These are phyloP conservation scores for Apodospora peruviana DNA, from an alignment of 495 filamentous ascomycete genomes.

Conservation along the genomic window DNA sequence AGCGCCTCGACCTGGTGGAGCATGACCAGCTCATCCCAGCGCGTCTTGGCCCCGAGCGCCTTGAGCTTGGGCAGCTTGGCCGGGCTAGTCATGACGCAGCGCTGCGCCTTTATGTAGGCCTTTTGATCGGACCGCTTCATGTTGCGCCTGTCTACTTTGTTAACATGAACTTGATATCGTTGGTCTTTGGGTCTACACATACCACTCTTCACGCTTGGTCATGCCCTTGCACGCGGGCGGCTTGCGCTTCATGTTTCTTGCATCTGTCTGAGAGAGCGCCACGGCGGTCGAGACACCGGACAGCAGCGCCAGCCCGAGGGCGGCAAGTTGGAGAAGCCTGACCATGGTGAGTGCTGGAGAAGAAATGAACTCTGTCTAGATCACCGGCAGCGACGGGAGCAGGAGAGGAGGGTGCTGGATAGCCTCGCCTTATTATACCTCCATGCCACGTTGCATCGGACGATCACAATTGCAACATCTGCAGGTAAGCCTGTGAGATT, in stretches of 20 bases:
- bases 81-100: background rate
- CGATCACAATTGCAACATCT: background rate
- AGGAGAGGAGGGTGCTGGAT: background rate
- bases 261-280: background rate
- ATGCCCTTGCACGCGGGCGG: background rate
- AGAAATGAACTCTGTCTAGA: background rate
- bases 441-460: background rate
- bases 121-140: background rate
- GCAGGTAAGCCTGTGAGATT: background rate
- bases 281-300: background rate
- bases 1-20: conserved; percentile 13
- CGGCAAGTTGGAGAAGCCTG: conserved; percentile 1
- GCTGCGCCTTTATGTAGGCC: background rate
- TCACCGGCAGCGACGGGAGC: background rate
- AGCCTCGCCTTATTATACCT: background rate
- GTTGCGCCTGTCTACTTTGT: background rate
- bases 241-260: background rate
- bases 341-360: conserved; percentile 1
- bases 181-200: background rate
- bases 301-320: conserved; percentile 2
- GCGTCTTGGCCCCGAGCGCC: conserved; percentile 18
- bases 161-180: background rate
- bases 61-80: background rate
- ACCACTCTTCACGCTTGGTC: background rate
- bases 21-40: conserved; percentile 37